Evolutionary conservation across 1,284 basidiomycete genomes (phyloP), one percentile per base, ranked within the genome.

Genomic region (Boletus semigastroideus): DNA sequence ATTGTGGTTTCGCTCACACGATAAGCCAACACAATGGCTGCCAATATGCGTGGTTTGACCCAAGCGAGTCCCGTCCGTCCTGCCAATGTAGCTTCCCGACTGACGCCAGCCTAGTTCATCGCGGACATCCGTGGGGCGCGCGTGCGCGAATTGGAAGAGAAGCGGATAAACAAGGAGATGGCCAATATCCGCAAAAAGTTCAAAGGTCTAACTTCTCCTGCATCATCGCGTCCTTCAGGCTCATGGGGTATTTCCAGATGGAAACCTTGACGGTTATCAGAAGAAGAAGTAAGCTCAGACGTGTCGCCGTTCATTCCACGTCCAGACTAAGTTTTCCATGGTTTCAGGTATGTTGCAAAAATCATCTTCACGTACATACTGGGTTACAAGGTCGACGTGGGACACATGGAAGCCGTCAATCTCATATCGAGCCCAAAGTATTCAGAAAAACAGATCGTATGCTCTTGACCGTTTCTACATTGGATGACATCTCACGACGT

Each of bases 91-190:
- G 42, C 50, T n/a, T 47, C 45, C 5, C 36, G 41, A 37, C 54
- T 56, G 25, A 62, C 39, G 25, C 40, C 25, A 13, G 38, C 10
- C 30, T 28, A 96, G 93, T 99, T 98, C 79, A 99, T 99, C 71
- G 94, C 95, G 69, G 96, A 99, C 72, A 90, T 99, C 64, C 87
- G 97, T 60, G 93, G 95, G 57, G 92, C 92, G 34, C 77, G 92
- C 57, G 90, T 94, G 27, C 81, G 91, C 51, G 92, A 94, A 65
- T 72, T 94, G 50, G 94, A 96, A 68, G 96, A 98, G 79, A 98
- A 98, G 74, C 77, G 96, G 51, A 97, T 99, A 64, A 99, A 99
- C 75, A 94, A 97, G 72, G 97, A 99, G 75, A 98, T 99, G 96
- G 96, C 97, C 1, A 98, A 99, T 67, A 99, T 99, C 61, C 82